phyloP scores from a whole-genome alignment of 139 green algal genomes.

The Coccomyxa sp. region DNA sequence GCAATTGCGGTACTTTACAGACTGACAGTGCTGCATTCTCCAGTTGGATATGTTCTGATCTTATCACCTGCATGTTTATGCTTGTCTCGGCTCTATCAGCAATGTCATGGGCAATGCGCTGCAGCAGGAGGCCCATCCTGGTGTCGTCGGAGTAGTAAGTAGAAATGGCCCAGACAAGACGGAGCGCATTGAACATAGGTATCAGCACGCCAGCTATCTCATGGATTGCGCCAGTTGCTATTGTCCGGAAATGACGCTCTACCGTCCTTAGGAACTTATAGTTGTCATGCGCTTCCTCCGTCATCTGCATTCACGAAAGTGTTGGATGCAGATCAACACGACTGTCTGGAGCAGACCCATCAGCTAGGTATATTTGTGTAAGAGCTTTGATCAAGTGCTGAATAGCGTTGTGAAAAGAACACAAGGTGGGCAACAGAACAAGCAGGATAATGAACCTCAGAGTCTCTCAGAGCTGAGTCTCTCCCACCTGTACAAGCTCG shows the following conservation, averaged over 20 bases:
- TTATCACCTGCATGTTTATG: slow-evolving; percentile 47
- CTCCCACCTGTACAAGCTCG: slow-evolving; percentile 6
- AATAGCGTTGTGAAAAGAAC: no score
- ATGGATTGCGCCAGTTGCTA: slow-evolving; percentile 49
- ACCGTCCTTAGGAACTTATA: slow-evolving; percentile 90
- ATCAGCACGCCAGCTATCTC: slow-evolving; percentile 72
- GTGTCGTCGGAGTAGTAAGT: slow-evolving; percentile 78
- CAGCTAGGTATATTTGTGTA: no score
- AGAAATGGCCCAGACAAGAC: slow-evolving; percentile 92
- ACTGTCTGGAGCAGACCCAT: no score
- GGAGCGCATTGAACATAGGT: slow-evolving; percentile 85
- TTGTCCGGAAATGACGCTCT: slow-evolving; percentile 85
- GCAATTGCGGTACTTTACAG: no score
- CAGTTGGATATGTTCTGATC: no score
- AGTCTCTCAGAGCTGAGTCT: neutral
- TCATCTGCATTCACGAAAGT: slow-evolving; percentile 25
- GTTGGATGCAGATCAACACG: no score
- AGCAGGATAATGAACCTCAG: no score
- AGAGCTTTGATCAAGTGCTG: no score
- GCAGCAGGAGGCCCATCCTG: slow-evolving; percentile 84
- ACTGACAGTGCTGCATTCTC: no score
- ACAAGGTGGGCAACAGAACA: no score
- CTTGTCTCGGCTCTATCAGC: slow-evolving; percentile 59
- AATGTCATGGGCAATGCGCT: slow-evolving; percentile 74
- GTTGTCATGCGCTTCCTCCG: slow-evolving; percentile 85